Percentiles rank a stretch among this genome's conserved stretches.
Evolutionary conservation across 75 land plant species (phyloP).

Genomic region (Pseudotsuga menziesii): DNA sequence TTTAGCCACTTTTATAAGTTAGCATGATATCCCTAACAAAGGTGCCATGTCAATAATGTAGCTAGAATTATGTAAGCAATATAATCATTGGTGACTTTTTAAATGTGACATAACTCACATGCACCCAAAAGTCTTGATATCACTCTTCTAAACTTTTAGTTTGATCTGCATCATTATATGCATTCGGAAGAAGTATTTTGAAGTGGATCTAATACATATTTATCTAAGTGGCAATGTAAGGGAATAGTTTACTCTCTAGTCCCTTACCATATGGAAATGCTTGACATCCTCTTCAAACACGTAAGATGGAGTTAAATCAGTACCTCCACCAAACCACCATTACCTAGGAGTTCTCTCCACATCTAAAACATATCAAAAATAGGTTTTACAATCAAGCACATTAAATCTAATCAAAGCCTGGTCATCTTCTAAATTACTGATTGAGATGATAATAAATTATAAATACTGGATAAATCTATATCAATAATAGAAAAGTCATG

Average conservation of each 20-base stretch:
- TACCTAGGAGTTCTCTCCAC: slow-evolving; percentile 88
- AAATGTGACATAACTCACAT: not conserved
- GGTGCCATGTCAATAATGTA: no score
- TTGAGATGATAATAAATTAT: not conserved
- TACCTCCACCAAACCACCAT: slow-evolving; percentile 99
- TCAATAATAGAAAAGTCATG: not conserved
- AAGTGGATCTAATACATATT: not conserved
- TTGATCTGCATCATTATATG: not conserved
- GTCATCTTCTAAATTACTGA: not conserved
- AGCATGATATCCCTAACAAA: no score
- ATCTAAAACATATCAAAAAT: slow-evolving; percentile 41
- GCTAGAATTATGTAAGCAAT: no score
- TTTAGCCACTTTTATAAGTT: no score
- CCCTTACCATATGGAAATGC: slow-evolving; percentile 79
- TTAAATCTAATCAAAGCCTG: slow-evolving; percentile 1
- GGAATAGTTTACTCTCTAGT: not conserved
- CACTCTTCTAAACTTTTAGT: not conserved
- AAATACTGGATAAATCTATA: not conserved
- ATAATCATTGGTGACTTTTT: not conserved
- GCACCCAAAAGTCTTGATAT: not conserved
- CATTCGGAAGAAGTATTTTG: not conserved
- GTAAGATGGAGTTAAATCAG: slow-evolving; percentile 96
- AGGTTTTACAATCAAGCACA: not conserved
- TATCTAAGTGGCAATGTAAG: not conserved
- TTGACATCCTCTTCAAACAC: slow-evolving; percentile 94